Base-by-base conservation (phyloP, 2,329 filamentous ascomycete species). In the Biscogniauxia marginata region DNA sequence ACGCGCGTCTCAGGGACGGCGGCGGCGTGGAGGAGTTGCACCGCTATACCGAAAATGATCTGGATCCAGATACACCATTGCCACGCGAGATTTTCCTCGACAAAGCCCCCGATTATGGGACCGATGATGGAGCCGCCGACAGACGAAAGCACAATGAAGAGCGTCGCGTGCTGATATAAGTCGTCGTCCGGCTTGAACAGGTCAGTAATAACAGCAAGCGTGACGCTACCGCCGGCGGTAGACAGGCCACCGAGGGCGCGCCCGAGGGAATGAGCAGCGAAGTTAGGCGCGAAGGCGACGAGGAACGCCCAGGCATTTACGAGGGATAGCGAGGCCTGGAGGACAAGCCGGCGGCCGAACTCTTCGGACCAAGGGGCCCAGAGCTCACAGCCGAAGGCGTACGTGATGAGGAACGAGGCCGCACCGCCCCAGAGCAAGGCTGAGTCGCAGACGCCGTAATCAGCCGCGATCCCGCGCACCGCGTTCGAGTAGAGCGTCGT, bases 311-410 rank as follows among this genome's bases (percentile, higher is more conserved):
- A 93, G 55, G 91, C 71, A 64, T 93, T 93, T 70, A 93, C 89
- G 13, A 93, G 76, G 60, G 87, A 80, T 56, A 93, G 74, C 39
- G 84, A 89, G 20, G 81, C 73, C 77, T 92, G 89, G 22, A 93
- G 78, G 53, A 93, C 81, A 1, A 84, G 84, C 77, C 84, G 87
- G 49, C 90, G 83, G n/a, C 90, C 90, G 49, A 91, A 79, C 67
- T 93, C 90, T 70, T 95, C 90, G 46, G 84, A 88, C 88, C 90
- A 93, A 0, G 90, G 90, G 0, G 90, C 90, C 90, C 90, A 93
- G 0, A 93, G 79, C 74, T 93, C 90, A 71, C 90, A 93, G 22
- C 90, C 90, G 70, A 93, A 93, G 18, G 89, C 90, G 70, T 93
- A 93, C 1, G 86, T 71, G 46, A 93, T 81, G 44, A 93, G 74